Conservation (phyloP, 371 early-diverging fungal genomes). For the Apophysomyces sp. region DNA sequence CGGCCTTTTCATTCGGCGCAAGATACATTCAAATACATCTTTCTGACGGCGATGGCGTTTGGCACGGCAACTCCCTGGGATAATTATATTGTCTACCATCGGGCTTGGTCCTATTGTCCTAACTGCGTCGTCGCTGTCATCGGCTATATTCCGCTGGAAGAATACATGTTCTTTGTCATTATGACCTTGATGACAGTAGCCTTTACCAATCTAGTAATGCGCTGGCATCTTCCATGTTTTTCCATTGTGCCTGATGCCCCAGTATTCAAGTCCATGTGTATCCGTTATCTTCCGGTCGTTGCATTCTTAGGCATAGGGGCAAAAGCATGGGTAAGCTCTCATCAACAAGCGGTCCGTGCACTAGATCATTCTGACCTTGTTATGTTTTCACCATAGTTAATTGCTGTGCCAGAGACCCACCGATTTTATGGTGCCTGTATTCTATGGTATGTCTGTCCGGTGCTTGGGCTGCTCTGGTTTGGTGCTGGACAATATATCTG, state of each 20-base stretch:
- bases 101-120: slow-evolving; percentile 56
- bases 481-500: slow-evolving; percentile 56
- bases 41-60: slow-evolving; percentile 46
- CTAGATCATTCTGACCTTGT: not conserved
- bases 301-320: slow-evolving; percentile 26
- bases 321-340: slow-evolving; percentile 41
- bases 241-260: slow-evolving; percentile 31
- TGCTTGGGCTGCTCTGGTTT: slow-evolving; percentile 56
- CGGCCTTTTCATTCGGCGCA: slow-evolving; percentile 41
- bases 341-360: not conserved
- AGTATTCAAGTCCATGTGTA: slow-evolving; percentile 17
- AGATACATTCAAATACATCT: slow-evolving; percentile 42
- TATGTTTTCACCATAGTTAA: slow-evolving; percentile 13
- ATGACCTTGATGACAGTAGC: slow-evolving; percentile 56
- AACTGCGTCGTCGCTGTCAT: slow-evolving; percentile 52
- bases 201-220: slow-evolving; percentile 42
- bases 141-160: slow-evolving; percentile 64
- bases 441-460: slow-evolving; percentile 55
- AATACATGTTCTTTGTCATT: slow-evolving; percentile 65
- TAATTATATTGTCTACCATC: slow-evolving; percentile 55
- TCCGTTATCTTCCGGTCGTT: slow-evolving; percentile 36
- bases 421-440: slow-evolving; percentile 60
- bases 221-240: slow-evolving; percentile 38
- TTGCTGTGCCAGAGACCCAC: slow-evolving; percentile 35
- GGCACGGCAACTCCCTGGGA: slow-evolving; percentile 65